Evolutionary conservation across 352 stramenopile genomes (phyloP).

Genomic region (Thraustochytrium aureum): DNA sequence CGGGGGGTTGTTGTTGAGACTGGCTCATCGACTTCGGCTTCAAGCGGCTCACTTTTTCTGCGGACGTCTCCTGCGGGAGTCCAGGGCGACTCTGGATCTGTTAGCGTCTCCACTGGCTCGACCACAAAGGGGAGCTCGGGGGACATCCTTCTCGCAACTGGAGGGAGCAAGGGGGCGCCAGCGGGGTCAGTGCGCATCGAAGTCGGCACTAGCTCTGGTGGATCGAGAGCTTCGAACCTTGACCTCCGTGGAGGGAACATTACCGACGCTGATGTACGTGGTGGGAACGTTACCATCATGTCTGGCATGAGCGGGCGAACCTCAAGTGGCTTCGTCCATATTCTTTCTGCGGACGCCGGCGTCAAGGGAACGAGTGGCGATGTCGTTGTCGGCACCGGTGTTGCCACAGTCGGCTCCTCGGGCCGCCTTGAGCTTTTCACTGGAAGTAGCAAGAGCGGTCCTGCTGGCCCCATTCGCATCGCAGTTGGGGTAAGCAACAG

Average conservation of each 20-base stretch:
- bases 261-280: neutral
- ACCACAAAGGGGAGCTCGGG: constrained; percentile 73
- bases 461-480: neutral
- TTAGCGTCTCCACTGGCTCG: constrained; percentile 63
- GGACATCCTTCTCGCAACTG: constrained; percentile 67
- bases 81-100: constrained; percentile 68
- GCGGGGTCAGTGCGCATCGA: too few species aligned
- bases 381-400: constrained; percentile 63
- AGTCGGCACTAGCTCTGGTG: too few species aligned
- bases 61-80: too few species aligned
- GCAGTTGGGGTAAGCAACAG: neutral
- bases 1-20: too few species aligned
- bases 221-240: too few species aligned
- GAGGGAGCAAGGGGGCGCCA: too few species aligned
- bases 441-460: neutral
- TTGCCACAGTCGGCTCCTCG: neutral
- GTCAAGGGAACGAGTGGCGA: constrained; percentile 68
- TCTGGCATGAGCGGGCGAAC: too few species aligned
- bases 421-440: neutral
- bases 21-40: too few species aligned
- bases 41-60: too few species aligned
- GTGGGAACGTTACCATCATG: constrained; percentile 14
- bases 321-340: constrained; percentile 12
- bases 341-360: constrained; percentile 67
- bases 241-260: constrained; percentile 13